Percentiles rank a stretch among this genome's conserved stretches.
These are phyloP conservation scores for Hsuehochloa calcarea DNA, from an alignment of 176 grass and related monocot genomes.

Conservation along the genomic window DNA sequence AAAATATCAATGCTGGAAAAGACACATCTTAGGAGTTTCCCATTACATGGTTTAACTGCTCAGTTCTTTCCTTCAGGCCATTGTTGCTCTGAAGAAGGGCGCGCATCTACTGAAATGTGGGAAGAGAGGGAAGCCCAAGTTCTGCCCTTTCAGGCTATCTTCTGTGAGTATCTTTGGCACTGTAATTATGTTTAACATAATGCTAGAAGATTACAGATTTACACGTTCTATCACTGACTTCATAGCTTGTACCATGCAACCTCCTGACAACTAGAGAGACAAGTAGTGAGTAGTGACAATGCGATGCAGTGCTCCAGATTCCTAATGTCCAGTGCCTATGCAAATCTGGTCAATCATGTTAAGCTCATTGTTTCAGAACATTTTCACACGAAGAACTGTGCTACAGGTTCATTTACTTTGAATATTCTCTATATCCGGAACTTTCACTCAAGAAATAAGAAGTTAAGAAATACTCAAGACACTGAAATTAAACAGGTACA, in stretches of 20 bases:
- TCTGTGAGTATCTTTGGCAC: slow-evolving; percentile 57
- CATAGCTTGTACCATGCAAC: background rate
- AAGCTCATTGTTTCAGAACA: background rate
- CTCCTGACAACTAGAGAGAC: background rate
- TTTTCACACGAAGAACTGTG: background rate
- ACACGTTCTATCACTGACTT: background rate
- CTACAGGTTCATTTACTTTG: background rate
- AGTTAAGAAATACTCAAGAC: background rate
- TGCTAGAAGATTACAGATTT: background rate
- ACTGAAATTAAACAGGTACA: background rate
- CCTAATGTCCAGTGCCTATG: background rate
- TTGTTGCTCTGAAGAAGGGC: slow-evolving; percentile 87
- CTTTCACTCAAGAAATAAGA: background rate
- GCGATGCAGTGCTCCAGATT: background rate
- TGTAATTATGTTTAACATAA: slow-evolving; percentile 10
- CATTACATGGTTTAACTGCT: background rate
- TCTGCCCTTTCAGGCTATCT: slow-evolving; percentile 78
- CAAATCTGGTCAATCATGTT: background rate
- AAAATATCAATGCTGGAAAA: background rate
- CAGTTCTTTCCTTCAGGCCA: slow-evolving; percentile 49
- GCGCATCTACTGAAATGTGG: slow-evolving; percentile 91
- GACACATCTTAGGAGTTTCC: background rate
- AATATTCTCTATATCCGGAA: background rate
- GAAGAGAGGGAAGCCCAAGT: slow-evolving; percentile 91
- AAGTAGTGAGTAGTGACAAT: background rate